phyloP scores from a whole-genome alignment of 495 filamentous ascomycete species.

The Jackrogersella minutella region DNA sequence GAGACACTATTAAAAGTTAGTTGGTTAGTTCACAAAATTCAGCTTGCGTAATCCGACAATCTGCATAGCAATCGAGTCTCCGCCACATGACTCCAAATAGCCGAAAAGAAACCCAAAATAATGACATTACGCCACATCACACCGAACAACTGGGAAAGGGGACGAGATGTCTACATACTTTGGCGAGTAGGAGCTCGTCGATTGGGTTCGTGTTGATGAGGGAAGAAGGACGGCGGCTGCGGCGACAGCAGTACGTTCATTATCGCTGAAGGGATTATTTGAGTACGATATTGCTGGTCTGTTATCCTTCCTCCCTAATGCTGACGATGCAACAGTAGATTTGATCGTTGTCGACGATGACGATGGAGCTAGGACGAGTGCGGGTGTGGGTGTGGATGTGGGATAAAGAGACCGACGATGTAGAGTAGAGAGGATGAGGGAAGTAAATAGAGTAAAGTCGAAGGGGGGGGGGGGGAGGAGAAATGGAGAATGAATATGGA shows the following conservation, averaged over 20 bases:
- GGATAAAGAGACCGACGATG: too few species aligned
- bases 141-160: conserved; percentile 15
- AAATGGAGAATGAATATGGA: conserved; percentile 14
- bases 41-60: conserved; percentile 4
- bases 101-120: not conserved
- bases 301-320: not conserved
- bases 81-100: not conserved
- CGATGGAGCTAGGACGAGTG: too few species aligned
- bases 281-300: conserved; percentile 1
- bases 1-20: conserved; percentile 56
- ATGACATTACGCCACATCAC: conserved; percentile 6
- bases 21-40: conserved; percentile 40
- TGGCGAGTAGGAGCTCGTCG: conserved; percentile 75
- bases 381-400: too few species aligned
- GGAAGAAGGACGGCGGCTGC: conserved; percentile 74
- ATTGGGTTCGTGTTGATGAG: conserved; percentile 76
- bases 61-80: conserved; percentile 8
- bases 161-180: conserved; percentile 59
- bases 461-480: conserved; percentile 10
- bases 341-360: not conserved
- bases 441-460: conserved; percentile 25
- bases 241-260: conserved; percentile 63
- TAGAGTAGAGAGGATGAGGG: not conserved
- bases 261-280: conserved; percentile 29
- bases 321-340: not conserved